phyloP scores from a whole-genome alignment of 2,329 filamentous ascomycete genomes.

The Thermoascus crustaceus region DNA sequence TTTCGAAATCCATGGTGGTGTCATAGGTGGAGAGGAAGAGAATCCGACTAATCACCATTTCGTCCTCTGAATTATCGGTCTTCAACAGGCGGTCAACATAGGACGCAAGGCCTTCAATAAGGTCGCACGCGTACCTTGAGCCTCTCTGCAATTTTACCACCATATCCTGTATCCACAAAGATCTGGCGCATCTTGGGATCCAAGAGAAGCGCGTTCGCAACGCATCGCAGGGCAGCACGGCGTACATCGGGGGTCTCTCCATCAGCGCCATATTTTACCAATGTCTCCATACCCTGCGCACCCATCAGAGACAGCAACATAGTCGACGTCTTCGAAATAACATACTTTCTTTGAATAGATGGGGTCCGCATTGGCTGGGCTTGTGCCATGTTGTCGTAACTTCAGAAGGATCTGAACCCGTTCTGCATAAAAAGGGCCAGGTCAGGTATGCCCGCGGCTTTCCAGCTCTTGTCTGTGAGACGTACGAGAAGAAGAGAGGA shows the following conservation, averaged over 20 bases:
- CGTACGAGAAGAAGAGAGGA: conserved; percentile 54
- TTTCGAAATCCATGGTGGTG: conserved; percentile 57
- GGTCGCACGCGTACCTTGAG: conserved; percentile 46
- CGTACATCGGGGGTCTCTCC: conserved; percentile 55
- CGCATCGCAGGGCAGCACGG: conserved; percentile 67
- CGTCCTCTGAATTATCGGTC: conserved; percentile 68
- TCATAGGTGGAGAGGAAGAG: conserved; percentile 74
- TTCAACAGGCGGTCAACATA: too few relatives aligned
- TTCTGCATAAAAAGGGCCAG: conserved; percentile 15
- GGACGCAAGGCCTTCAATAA: not conserved
- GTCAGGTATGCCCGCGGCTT: not conserved
- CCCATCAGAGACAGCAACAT: conserved; percentile 4
- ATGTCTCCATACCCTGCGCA: conserved; percentile 61
- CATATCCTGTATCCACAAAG: conserved; percentile 63
- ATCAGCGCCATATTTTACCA: conserved; percentile 67
- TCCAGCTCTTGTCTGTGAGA: conserved; percentile 5
- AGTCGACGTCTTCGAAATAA: conserved; percentile 1
- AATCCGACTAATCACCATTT: conserved; percentile 74
- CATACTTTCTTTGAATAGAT: conserved; percentile 74
- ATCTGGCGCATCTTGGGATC: conserved; percentile 59
- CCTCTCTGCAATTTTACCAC: conserved; percentile 58
- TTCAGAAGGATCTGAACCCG: conserved; percentile 44
- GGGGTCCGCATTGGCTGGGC: conserved; percentile 62
- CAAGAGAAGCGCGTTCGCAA: conserved; percentile 77
- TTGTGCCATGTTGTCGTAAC: conserved; percentile 71